Conservation (phyloP, 2,329 filamentous ascomycete genomes). For the Aspergillus cejpii region DNA sequence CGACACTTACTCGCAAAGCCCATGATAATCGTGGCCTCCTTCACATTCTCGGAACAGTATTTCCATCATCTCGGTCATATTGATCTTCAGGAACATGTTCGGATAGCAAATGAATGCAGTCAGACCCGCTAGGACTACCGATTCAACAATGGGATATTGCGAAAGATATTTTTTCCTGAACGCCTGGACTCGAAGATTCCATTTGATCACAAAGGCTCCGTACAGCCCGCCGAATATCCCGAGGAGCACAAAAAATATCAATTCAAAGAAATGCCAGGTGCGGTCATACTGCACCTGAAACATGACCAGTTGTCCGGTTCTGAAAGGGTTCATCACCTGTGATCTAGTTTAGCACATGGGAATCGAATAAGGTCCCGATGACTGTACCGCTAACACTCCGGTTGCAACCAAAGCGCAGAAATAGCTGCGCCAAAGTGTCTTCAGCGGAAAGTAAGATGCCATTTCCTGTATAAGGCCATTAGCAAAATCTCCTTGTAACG, state of each 20-base stretch:
- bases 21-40: slow-evolving; percentile 78
- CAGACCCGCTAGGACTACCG: slow-evolving; percentile 69
- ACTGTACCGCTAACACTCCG: slow-evolving; percentile 66
- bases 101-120: slow-evolving; percentile 95
- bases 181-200: slow-evolving; percentile 83
- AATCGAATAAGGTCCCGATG: not conserved
- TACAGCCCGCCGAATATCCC: slow-evolving; percentile 92
- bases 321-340: slow-evolving; percentile 89
- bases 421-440: slow-evolving; percentile 96
- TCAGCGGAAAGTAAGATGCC: slow-evolving; percentile 91
- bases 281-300: slow-evolving; percentile 95
- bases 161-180: slow-evolving; percentile 90
- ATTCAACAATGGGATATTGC: slow-evolving; percentile 78
- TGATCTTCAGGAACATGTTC: slow-evolving; percentile 88
- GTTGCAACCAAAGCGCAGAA: slow-evolving; percentile 96
- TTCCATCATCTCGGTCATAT: slow-evolving; percentile 99
- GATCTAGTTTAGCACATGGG: slow-evolving; percentile 1
- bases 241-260: slow-evolving; percentile 84
- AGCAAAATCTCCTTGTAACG: not conserved
- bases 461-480: slow-evolving; percentile 58
- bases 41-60: slow-evolving; percentile 93
- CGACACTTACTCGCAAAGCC: slow-evolving; percentile 66
- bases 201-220: slow-evolving; percentile 94
- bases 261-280: slow-evolving; percentile 95
- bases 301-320: slow-evolving; percentile 97